Conservation (phyloP, 495 filamentous ascomycete genomes). For the Trichoderma parareesei region DNA sequence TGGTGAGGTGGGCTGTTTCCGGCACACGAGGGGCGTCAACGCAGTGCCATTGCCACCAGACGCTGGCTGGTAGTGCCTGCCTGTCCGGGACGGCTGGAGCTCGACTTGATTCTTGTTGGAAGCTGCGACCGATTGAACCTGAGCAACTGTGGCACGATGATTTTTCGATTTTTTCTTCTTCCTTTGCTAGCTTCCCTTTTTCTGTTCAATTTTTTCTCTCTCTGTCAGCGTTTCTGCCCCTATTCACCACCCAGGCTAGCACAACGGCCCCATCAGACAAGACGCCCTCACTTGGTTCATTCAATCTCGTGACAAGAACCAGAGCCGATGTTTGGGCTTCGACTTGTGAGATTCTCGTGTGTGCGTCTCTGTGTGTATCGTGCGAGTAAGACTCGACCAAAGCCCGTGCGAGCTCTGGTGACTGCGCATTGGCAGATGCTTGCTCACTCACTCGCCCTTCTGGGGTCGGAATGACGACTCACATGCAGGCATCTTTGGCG, state of each 20-base stretch:
- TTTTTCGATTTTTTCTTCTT: not conserved
- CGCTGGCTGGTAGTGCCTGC: not conserved
- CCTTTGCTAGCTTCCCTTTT: not conserved
- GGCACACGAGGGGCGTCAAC: constrained; percentile 1
- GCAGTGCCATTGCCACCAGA: not conserved
- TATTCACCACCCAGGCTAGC: constrained; percentile 4
- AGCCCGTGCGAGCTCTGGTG: not conserved
- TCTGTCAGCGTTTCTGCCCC: constrained; percentile 1
- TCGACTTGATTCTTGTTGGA: not conserved
- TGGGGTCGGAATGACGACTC: constrained; percentile 6
- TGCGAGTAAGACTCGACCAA: not conserved
- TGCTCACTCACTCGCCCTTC: not conserved
- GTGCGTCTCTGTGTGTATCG: not conserved
- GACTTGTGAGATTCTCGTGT: not conserved
- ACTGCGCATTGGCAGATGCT: not conserved
- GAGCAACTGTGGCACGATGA: not conserved
- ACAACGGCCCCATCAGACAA: not conserved
- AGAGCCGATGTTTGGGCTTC: not conserved
- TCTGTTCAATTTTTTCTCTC: not conserved
- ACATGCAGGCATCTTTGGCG: constrained; percentile 8
- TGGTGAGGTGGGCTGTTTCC: not conserved
- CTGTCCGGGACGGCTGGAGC: constrained; percentile 4
- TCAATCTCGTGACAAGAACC: not conserved
- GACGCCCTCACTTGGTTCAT: not conserved
- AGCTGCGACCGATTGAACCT: not conserved